Percentiles rank a stretch among this genome's conserved stretches.
These are phyloP conservation scores for Yamadazyma songkhlaensis DNA, from an alignment of 1,139 yeast species.

Conservation along the genomic window DNA sequence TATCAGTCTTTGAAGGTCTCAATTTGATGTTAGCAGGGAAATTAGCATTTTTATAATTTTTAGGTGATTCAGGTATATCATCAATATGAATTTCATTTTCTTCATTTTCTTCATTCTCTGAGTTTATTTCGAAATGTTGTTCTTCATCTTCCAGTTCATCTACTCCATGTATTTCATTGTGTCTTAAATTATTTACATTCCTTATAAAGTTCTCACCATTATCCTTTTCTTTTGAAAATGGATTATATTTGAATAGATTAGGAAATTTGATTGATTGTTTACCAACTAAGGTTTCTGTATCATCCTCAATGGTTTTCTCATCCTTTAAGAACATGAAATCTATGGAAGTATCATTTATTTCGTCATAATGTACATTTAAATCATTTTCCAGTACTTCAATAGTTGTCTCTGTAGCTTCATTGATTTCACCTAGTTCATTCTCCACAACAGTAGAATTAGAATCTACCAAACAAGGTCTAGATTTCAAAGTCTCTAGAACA, in stretches of 20 bases:
- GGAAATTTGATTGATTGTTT: conserved; percentile 5
- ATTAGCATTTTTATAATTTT: background rate
- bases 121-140: background rate
- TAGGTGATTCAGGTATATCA: conserved; percentile 6
- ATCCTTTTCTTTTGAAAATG: background rate
- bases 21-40: conserved; percentile 9
- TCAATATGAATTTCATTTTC: conserved; percentile 4
- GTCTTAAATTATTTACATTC: conserved; percentile 32
- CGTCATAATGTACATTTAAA: conserved; percentile 2
- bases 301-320: conserved; percentile 7
- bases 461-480: conserved; percentile 2
- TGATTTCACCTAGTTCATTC: conserved; percentile 1
- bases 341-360: conserved; percentile 2
- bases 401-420: conserved; percentile 10
- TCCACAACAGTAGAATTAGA: conserved; percentile 3
- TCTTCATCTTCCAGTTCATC: background rate
- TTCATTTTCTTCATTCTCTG: background rate
- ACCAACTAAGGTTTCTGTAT: conserved; percentile 10
- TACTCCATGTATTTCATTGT: conserved; percentile 22
- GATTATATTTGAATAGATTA: conserved; percentile 4
- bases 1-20: conserved; percentile 10
- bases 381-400: conserved; percentile 14
- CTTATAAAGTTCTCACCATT: conserved; percentile 18
- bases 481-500: conserved; percentile 2
- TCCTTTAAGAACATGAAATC: conserved; percentile 8